Evolutionary conservation across 805 yeast species (phyloP).

Genomic region (Limtongia smithiae): DNA sequence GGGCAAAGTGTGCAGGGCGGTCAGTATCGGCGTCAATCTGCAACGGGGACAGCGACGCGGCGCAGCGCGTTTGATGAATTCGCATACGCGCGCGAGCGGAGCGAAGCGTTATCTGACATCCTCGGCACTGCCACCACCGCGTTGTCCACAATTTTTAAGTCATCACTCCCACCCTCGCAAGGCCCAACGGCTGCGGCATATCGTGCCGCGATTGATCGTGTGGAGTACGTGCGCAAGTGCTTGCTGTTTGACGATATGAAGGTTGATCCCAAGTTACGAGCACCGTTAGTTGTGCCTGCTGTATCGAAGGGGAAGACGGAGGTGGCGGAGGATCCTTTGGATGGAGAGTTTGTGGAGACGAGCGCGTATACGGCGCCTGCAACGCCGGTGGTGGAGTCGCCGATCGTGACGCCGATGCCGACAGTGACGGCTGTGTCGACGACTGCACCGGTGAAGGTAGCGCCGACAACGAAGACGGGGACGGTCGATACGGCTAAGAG

Average conservation of each 20-base stretch:
- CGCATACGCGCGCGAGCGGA: constrained; percentile 17
- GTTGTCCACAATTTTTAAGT: not conserved
- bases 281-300: not conserved
- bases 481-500: too few relatives aligned
- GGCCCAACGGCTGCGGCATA: not conserved
- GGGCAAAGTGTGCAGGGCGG: not conserved
- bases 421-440: too few relatives aligned
- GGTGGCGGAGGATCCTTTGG: too few relatives aligned
- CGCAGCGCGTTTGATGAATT: constrained; percentile 16
- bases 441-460: too few relatives aligned
- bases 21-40: not conserved
- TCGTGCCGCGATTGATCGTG: constrained; percentile 16
- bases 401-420: too few relatives aligned
- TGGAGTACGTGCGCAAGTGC: constrained; percentile 21
- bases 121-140: constrained; percentile 8
- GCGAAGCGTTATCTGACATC: constrained; percentile 17
- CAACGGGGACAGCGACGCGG: not conserved
- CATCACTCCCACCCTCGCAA: too few relatives aligned
- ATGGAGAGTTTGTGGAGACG: too few relatives aligned
- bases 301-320: too few relatives aligned
- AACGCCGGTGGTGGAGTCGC: too few relatives aligned
- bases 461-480: too few relatives aligned
- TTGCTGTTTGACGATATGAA: constrained; percentile 22
- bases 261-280: constrained; percentile 6
- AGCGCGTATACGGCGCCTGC: too few relatives aligned